These are phyloP conservation scores for Barnettozyma siamensis DNA, from an alignment of 805 yeast genomes.

Conservation along the genomic window DNA sequence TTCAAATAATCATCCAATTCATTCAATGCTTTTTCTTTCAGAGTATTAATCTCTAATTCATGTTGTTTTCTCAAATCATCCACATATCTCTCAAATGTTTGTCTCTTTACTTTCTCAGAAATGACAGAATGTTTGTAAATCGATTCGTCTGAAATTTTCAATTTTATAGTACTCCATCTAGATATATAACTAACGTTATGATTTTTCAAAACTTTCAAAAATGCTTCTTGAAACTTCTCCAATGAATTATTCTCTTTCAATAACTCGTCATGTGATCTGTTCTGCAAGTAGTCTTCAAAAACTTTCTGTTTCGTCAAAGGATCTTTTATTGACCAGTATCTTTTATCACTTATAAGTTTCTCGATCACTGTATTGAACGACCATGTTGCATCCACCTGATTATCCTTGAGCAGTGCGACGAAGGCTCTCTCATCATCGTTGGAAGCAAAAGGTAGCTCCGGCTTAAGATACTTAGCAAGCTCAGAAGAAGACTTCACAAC, in stretches of 20 bases:
- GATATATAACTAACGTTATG: conserved; percentile 48
- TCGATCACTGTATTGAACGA: conserved; percentile 64
- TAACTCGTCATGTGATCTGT: conserved; percentile 44
- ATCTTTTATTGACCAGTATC: conserved; percentile 64
- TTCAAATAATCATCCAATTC: conserved; percentile 50
- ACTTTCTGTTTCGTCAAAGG: conserved; percentile 52
- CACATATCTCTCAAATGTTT: conserved; percentile 48
- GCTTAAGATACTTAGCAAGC: conserved; percentile 4
- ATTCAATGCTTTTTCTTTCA: conserved; percentile 42
- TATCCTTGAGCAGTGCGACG: conserved; percentile 44
- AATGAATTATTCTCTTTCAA: conserved; percentile 46
- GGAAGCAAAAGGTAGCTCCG: conserved; percentile 16
- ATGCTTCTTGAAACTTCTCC: conserved; percentile 52
- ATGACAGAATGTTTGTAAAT: conserved; percentile 55
- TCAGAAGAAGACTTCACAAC: neutral
- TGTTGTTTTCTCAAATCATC: conserved; percentile 30
- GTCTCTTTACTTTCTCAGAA: conserved; percentile 50
- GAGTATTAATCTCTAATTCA: conserved; percentile 20
- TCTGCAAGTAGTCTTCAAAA: conserved; percentile 60
- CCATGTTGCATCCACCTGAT: conserved; percentile 67
- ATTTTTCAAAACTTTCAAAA: conserved; percentile 40
- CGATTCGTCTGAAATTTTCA: conserved; percentile 56
- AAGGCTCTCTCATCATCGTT: conserved; percentile 43
- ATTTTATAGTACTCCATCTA: conserved; percentile 56
- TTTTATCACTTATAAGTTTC: conserved; percentile 47